phyloP scores from a whole-genome alignment of 1,284 basidiomycete genomes.

The Cutaneotrichosporon sp. region DNA sequence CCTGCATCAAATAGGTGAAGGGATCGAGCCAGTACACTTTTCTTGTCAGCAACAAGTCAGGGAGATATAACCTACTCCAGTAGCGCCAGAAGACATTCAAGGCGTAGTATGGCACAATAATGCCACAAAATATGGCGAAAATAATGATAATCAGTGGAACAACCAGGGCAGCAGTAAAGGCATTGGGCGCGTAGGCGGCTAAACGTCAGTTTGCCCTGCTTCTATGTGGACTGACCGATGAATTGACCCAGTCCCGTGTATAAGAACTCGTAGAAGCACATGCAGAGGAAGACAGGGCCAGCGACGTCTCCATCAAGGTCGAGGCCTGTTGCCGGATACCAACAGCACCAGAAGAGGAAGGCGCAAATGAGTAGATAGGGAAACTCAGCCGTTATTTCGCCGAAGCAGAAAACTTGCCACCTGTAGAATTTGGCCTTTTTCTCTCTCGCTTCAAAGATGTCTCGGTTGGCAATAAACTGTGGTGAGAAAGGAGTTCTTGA shows the following conservation, averaged over 20 bases:
- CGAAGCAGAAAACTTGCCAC: constrained; percentile 33
- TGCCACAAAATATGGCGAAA: constrained; percentile 11
- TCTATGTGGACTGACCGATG: constrained; percentile 13
- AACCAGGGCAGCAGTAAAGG: constrained; percentile 22
- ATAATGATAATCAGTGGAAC: constrained; percentile 8
- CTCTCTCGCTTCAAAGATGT: too few relatives aligned
- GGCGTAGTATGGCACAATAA: constrained; percentile 9
- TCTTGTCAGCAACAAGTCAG: background rate
- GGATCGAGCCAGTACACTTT: constrained; percentile 20
- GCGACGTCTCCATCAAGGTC: background rate
- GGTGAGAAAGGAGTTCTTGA: constrained; percentile 23
- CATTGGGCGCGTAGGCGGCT: constrained; percentile 33
- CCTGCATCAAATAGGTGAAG: constrained; percentile 20
- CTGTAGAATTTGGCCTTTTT: constrained; percentile 45
- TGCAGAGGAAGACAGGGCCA: constrained; percentile 33
- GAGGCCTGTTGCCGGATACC: constrained; percentile 3
- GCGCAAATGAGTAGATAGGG: constrained; percentile 41
- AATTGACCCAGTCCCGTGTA: constrained; percentile 40
- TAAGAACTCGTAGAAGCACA: constrained; percentile 43
- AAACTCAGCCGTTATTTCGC: constrained; percentile 41
- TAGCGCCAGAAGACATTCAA: constrained; percentile 5
- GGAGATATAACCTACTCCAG: constrained; percentile 1
- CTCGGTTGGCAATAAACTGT: too few relatives aligned
- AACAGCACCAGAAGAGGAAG: constrained; percentile 4
- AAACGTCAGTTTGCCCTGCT: background rate